Evolutionary conservation across 148 eudicot species (phyloP), one percentile per base, ranked within the genome.

Genomic region (Vaccinium macrocarpon): DNA sequence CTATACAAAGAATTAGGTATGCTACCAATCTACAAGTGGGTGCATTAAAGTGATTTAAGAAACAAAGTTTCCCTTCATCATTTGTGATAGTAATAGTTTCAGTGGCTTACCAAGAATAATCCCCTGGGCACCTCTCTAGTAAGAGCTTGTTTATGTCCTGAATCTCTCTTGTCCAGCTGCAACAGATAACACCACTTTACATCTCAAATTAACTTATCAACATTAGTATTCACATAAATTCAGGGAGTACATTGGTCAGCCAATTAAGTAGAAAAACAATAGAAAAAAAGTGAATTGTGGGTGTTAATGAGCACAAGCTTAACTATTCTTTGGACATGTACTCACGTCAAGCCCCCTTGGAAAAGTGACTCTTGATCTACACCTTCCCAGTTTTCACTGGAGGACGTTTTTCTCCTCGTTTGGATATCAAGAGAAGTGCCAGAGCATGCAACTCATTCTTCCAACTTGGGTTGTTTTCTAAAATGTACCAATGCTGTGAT

Each of bases 91-190:
- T 82, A 64, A 53, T 52, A 59, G n/a, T 61, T 59, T 23, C 27
- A 29, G 70, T 38, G 23, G 21, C 92, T 66, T 90, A 97, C 99
- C 99, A 62, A 97, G 95, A 91, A 97, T 90, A 46, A 97, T 92
- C 78, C 97, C 99, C 56, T 97, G 99, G 71, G 98, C 95, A 13
- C 99, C 97, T 92, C 99, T 92, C 75, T 97, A 95, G 83, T 95
- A 97, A 53, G 98, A 95, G 89, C 91, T 97, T 85, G 99, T 97
- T 80, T 95, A 81, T 42, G 99, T 95, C 88, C 98, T 97, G 90
- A 97, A 97, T 88, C 91, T 92, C 90, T 97, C 99, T 72, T 97
- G 99, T 85, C 99, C 99, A 84, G 99, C 99, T 97, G 97, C 90
- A 90, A 89, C 76, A 89, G 80, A 87, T 15, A 78, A 81, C 49